Evolutionary conservation across 306 rosid species (phyloP).

Genomic region (Vigna hirtella): DNA sequence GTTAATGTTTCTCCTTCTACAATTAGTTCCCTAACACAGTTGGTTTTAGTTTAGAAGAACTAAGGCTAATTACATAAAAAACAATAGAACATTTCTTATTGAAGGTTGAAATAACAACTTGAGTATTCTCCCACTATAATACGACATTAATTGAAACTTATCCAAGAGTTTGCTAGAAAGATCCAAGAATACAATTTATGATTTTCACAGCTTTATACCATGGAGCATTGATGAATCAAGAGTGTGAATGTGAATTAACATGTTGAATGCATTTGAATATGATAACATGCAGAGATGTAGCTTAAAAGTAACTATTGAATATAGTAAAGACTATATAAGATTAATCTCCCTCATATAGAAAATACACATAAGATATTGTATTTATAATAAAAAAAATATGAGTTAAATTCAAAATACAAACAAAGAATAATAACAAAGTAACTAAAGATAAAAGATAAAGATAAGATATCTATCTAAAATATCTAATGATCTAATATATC

Average conservation of each 20-base stretch:
- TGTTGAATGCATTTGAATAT: conserved; percentile 22
- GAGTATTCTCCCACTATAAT: conserved; percentile 30
- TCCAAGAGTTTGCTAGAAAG: conserved; percentile 20
- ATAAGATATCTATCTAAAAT: too few species aligned
- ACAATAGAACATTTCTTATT: not conserved
- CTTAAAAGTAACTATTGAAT: not conserved
- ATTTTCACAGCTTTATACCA: conserved; percentile 22
- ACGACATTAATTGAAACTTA: conserved; percentile 30
- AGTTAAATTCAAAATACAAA: too few species aligned
- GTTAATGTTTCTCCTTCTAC: too few species aligned
- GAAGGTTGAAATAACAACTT: conserved; percentile 34
- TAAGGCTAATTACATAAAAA: not conserved
- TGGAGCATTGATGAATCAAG: conserved; percentile 16
- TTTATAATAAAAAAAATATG: too few species aligned
- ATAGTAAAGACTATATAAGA: too few species aligned
- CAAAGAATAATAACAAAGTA: too few species aligned
- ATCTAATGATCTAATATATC: too few species aligned
- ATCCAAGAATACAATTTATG: conserved; percentile 24
- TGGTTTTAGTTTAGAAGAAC: conserved; percentile 8
- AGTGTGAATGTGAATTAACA: not conserved
- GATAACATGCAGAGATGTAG: conserved; percentile 12
- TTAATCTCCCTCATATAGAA: too few species aligned
- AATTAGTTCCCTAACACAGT: too few species aligned
- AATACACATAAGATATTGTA: too few species aligned
- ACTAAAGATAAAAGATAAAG: too few species aligned